These are phyloP conservation scores for Russula emetica DNA, from an alignment of 768 basidiomycete species.

Conservation along the genomic window DNA sequence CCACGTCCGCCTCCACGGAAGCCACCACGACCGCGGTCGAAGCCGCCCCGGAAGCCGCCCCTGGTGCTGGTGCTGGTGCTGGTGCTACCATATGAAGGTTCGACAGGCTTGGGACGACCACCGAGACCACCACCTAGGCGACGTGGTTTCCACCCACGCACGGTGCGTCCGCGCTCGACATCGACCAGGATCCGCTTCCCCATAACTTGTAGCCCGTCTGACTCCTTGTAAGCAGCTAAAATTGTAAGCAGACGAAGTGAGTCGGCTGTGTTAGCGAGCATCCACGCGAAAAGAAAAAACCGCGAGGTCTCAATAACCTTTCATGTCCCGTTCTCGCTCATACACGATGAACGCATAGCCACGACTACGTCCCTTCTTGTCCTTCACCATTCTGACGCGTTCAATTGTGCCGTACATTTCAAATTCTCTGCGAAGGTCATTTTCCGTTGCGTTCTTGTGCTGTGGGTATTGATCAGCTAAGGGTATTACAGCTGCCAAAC, in stretches of 20 bases:
- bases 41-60: slow-evolving; percentile 36
- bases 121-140: slow-evolving; percentile 97
- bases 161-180: slow-evolving; percentile 96
- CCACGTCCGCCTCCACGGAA: slow-evolving; percentile 34
- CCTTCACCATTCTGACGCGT: slow-evolving; percentile 86
- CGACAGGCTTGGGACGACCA: slow-evolving; percentile 84
- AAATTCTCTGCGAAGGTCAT: slow-evolving; percentile 90
- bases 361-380: slow-evolving; percentile 80
- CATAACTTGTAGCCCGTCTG: slow-evolving; percentile 93
- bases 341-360: slow-evolving; percentile 98
- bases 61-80: slow-evolving; percentile 31
- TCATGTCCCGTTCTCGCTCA: slow-evolving; percentile 98
- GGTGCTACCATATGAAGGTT: slow-evolving; percentile 31
- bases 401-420: slow-evolving; percentile 94
- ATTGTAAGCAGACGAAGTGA: slow-evolving; percentile 29
- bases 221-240: slow-evolving; percentile 94
- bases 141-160: slow-evolving; percentile 97
- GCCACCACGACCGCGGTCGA: slow-evolving; percentile 34
- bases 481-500: background rate
- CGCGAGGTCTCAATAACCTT: slow-evolving; percentile 54
- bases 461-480: slow-evolving; percentile 35
- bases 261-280: slow-evolving; percentile 28
- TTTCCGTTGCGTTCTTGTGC: slow-evolving; percentile 91
- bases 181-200: slow-evolving; percentile 96
- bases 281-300: slow-evolving; percentile 24